Evolutionary conservation across 2,329 filamentous ascomycete species (phyloP).

Genomic region (Phyllosticta citriasiana): DNA sequence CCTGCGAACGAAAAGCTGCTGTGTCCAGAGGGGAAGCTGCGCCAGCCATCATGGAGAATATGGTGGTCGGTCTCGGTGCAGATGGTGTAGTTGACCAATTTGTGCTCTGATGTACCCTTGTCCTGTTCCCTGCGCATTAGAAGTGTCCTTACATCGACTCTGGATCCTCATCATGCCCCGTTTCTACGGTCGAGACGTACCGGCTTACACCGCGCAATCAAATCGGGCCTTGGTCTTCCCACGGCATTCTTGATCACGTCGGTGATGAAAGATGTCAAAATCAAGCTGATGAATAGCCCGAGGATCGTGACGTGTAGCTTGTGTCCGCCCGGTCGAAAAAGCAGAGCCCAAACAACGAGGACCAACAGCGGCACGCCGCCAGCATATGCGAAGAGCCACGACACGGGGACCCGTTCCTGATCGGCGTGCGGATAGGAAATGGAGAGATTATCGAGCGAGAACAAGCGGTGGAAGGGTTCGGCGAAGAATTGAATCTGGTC

Average conservation of each 20-base stretch:
- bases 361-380: slow-evolving; percentile 59
- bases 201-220: slow-evolving; percentile 81
- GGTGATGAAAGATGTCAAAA: slow-evolving; percentile 73
- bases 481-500: slow-evolving; percentile 55
- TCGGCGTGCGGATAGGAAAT: slow-evolving; percentile 83
- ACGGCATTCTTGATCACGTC: slow-evolving; percentile 82
- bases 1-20: slow-evolving; percentile 71
- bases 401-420: slow-evolving; percentile 71
- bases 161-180: not conserved
- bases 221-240: slow-evolving; percentile 72
- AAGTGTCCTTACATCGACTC: not conserved
- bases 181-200: slow-evolving; percentile 17
- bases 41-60: slow-evolving; percentile 70
- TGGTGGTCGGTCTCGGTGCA: slow-evolving; percentile 64
- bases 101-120: slow-evolving; percentile 44
- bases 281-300: slow-evolving; percentile 63
- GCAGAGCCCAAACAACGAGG: slow-evolving; percentile 55
- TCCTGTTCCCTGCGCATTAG: slow-evolving; percentile 11
- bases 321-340: slow-evolving; percentile 54
- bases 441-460: slow-evolving; percentile 72
- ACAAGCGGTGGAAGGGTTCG: slow-evolving; percentile 89
- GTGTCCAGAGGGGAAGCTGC: slow-evolving; percentile 74
- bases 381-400: slow-evolving; percentile 71
- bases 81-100: slow-evolving; percentile 52
- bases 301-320: slow-evolving; percentile 81